A percentile compares a stretch with the other conserved stretches of the same genome.
These are phyloP conservation scores for Oidiodendron maius DNA, from an alignment of 495 filamentous ascomycete species.

Conservation along the genomic window DNA sequence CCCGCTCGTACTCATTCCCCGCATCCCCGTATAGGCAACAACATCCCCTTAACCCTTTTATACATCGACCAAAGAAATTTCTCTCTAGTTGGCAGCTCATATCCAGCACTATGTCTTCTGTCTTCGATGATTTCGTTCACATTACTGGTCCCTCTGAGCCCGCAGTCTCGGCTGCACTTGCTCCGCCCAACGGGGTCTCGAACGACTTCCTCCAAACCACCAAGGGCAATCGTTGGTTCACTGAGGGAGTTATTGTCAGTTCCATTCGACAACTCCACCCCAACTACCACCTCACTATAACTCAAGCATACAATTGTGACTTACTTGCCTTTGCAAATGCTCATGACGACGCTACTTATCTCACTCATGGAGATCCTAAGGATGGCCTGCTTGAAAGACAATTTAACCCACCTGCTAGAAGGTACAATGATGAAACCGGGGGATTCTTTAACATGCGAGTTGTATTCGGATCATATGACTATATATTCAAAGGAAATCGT, in stretches of 20 bases:
- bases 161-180: neutral
- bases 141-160: conserved; percentile 6
- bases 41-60: no score
- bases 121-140: conserved; percentile 21
- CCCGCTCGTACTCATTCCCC: no score
- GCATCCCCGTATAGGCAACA: no score
- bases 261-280: conserved; percentile 46
- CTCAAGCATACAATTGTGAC: conserved; percentile 26
- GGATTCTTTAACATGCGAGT: conserved; percentile 29
- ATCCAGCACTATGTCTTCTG: conserved; percentile 2
- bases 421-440: conserved; percentile 42
- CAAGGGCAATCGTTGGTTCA: conserved; percentile 39
- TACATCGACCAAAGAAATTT: no score
- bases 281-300: conserved; percentile 39
- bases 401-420: conserved; percentile 43
- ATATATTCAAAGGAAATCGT: conserved; percentile 40
- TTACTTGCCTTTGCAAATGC: conserved; percentile 45
- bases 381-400: conserved; percentile 33
- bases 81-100: no score
- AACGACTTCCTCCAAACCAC: conserved; percentile 26
- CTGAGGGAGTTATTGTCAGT: conserved; percentile 44
- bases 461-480: conserved; percentile 48
- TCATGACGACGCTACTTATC: conserved; percentile 29
- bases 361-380: conserved; percentile 16
- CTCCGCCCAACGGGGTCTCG: conserved; percentile 3